Evolutionary conservation across 2,329 filamentous ascomycete genomes (phyloP), one percentile per base, ranked within the genome.

Genomic region (Stachybotrys echinatus): DNA sequence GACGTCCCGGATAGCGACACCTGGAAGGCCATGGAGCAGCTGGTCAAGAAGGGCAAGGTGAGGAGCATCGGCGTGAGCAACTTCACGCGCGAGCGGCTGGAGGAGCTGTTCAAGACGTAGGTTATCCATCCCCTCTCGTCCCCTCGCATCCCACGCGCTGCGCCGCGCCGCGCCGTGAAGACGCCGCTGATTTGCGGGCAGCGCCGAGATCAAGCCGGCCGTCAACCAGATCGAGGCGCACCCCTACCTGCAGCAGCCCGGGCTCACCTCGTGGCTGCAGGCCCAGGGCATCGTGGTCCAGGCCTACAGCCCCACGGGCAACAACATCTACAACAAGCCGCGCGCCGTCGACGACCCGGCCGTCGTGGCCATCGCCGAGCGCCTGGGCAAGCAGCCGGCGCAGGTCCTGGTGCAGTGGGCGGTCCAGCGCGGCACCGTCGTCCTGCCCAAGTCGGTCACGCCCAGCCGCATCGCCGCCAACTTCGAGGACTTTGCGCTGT

Each of bases 361-460:
- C 34, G 67, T 84, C 46, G 70, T 75, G 53, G 71, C 73, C 42
- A 69, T 83, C 40, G 81, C 80, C 31, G 73, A 77, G 53, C 68
- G 73, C 34, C 65, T 79, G 21, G 72, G 69, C 21, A 74, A 77
- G 58, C 73, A 77, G 45, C 74, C 77, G 3, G 77, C 77, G 2
- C 74, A 78, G 52, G 60, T 82, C 6, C 66, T 82, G 6, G 72
- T 82, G 50, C 56, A 58, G 40, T 88, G 84, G 84, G 85, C 83
- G 49, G 65, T 87, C 40, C 76, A 77, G 50, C 76, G 84, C 48
- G 84, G 84, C 51, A 87, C 86, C 63, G 76, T 80, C 38, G 84
- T 87, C 38, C 72, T 88, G 52, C 84, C 84, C 59, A 88, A 88
- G 79, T 85, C 81, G 69, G 83, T 81, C 45, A 87, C 81, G 19